phyloP scores from a whole-genome alignment of 768 basidiomycete species.

The Tulasnella sp. region DNA sequence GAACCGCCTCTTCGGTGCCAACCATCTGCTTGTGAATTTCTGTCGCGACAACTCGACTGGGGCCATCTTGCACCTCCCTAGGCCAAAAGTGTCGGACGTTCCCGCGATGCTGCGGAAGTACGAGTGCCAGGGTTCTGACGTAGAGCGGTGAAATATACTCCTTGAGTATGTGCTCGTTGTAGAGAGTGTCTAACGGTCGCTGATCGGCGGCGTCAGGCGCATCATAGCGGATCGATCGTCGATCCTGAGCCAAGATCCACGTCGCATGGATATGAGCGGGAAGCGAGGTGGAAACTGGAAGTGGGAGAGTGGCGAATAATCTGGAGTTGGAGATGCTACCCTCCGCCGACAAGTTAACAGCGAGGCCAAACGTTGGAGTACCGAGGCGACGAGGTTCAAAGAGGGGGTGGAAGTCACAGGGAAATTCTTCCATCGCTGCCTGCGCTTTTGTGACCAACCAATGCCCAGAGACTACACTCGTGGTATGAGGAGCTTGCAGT shows the following conservation, averaged over 20 bases:
- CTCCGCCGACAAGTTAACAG: conserved; percentile 34
- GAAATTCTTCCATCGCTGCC: background rate
- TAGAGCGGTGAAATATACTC: background rate
- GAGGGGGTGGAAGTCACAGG: background rate
- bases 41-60: background rate
- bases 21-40: conserved; percentile 43
- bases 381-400: background rate
- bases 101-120: background rate
- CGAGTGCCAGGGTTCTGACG: background rate
- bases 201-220: background rate
- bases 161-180: background rate
- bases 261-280: conserved; percentile 49
- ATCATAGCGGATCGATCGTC: conserved; percentile 33
- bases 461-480: background rate
- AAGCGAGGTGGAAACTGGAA: conserved; percentile 41
- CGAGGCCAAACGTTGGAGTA: background rate
- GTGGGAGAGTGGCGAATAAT: conserved; percentile 46
- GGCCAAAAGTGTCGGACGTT: background rate
- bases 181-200: background rate
- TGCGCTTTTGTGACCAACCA: background rate
- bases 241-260: conserved; percentile 47
- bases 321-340: conserved; percentile 47
- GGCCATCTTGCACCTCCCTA: conserved; percentile 35
- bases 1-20: conserved; percentile 28
- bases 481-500: background rate